Conservation (phyloP, 306 rosid species). For the Nissolia schottii region DNA sequence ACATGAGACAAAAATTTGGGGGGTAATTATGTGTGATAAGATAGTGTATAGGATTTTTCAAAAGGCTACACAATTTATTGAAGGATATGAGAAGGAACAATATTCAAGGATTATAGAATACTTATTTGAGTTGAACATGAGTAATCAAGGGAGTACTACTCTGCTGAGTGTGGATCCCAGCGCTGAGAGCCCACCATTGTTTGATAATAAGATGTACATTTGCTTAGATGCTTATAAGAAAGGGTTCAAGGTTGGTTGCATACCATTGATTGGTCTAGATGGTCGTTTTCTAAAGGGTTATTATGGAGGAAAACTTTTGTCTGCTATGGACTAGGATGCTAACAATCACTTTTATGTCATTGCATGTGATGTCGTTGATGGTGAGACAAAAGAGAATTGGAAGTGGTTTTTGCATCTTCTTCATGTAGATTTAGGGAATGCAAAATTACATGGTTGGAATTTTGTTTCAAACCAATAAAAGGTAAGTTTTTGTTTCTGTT, state of each 20-base stretch:
- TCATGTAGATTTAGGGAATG: not conserved
- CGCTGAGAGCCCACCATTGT: not conserved
- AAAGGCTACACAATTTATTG: too few relatives aligned
- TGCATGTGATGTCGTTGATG: not conserved
- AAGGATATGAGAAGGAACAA: too few relatives aligned
- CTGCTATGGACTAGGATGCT: not conserved
- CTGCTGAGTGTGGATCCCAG: too few relatives aligned
- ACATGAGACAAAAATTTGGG: too few relatives aligned
- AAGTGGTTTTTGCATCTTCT: not conserved
- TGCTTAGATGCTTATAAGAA: not conserved
- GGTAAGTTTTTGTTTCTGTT: too few relatives aligned
- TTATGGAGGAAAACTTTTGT: not conserved
- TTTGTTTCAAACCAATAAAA: too few relatives aligned
- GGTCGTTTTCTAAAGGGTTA: not conserved
- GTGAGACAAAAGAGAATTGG: not conserved
- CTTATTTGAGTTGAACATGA: too few relatives aligned
- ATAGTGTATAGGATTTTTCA: too few relatives aligned
- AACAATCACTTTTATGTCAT: too few relatives aligned
- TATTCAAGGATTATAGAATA: too few relatives aligned
- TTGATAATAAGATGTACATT: not conserved
- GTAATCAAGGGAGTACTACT: too few relatives aligned
- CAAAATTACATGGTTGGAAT: not conserved
- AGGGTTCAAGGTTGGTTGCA: not conserved
- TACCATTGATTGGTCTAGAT: not conserved
- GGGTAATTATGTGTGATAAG: too few relatives aligned